Conservation (phyloP, 306 rosid species). For the Castanea crenata region DNA sequence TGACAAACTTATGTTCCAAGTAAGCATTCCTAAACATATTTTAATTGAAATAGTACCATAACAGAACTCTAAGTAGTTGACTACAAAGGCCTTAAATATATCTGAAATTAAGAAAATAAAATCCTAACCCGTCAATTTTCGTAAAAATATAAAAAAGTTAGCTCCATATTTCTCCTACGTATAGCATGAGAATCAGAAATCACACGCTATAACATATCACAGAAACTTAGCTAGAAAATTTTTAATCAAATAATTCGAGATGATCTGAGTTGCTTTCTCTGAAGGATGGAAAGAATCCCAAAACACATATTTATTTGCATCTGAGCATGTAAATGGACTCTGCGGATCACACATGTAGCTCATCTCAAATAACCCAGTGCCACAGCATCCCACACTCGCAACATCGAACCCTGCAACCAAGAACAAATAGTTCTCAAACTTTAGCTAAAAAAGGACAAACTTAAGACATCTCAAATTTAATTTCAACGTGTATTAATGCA, state of each 20-base stretch:
- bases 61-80: too few relatives aligned
- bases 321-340: conserved; percentile 43
- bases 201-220: conserved; percentile 1
- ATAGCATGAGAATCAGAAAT: background rate
- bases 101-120: too few relatives aligned
- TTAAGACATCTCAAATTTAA: too few relatives aligned
- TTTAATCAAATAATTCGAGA: conserved; percentile 19
- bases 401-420: conserved; percentile 30
- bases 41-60: too few relatives aligned
- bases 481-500: too few relatives aligned
- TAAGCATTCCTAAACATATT: too few relatives aligned
- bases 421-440: background rate
- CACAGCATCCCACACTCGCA: conserved; percentile 33
- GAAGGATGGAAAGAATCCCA: conserved; percentile 55
- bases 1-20: too few relatives aligned
- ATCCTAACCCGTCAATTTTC: too few relatives aligned
- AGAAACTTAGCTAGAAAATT: conserved; percentile 29
- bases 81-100: too few relatives aligned
- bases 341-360: conserved; percentile 26
- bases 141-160: too few relatives aligned
- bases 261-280: conserved; percentile 25
- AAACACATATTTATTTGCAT: conserved; percentile 43
- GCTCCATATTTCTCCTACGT: too few relatives aligned
- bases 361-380: conserved; percentile 48
- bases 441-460: too few relatives aligned